phyloP scores from a whole-genome alignment of 1,139 yeast species.

The Diutina catenulata region DNA sequence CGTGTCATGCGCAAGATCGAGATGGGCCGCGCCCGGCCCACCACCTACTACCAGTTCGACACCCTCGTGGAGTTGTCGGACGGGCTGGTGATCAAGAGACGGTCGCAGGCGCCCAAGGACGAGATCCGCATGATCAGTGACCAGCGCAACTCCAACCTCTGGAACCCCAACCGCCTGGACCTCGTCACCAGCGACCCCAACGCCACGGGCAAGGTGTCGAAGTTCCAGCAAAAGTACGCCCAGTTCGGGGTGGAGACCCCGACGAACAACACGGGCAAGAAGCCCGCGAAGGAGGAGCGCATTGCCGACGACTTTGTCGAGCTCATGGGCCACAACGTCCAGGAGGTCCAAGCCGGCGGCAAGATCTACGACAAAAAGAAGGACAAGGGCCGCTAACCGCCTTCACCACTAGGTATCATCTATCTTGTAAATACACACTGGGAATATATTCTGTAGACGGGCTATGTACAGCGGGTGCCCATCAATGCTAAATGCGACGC shows the following conservation, averaged over 20 bases:
- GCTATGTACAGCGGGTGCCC: no score
- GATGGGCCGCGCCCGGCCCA: slow-evolving; percentile 82
- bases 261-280: slow-evolving; percentile 13
- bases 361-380: slow-evolving; percentile 42
- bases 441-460: no score
- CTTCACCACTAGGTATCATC: no score
- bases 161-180: slow-evolving; percentile 84
- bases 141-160: slow-evolving; percentile 71
- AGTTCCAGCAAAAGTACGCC: slow-evolving; percentile 68
- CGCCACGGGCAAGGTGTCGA: slow-evolving; percentile 77
- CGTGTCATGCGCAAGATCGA: slow-evolving; percentile 45
- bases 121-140: slow-evolving; percentile 82
- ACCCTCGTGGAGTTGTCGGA: slow-evolving; percentile 81
- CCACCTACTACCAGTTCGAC: slow-evolving; percentile 83
- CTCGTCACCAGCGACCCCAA: slow-evolving; percentile 64
- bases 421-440: no score
- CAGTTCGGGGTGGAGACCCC: slow-evolving; percentile 25
- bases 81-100: slow-evolving; percentile 77
- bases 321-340: slow-evolving; percentile 50
- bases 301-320: slow-evolving; percentile 13
- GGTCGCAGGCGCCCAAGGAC: slow-evolving; percentile 80
- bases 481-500: no score
- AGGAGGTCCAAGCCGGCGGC: slow-evolving; percentile 55
- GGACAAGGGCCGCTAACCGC: slow-evolving; percentile 18
- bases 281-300: slow-evolving; percentile 7